These are phyloP conservation scores for Clonostachys byssicola DNA, from an alignment of 2,329 filamentous ascomycete genomes.

Conservation along the genomic window DNA sequence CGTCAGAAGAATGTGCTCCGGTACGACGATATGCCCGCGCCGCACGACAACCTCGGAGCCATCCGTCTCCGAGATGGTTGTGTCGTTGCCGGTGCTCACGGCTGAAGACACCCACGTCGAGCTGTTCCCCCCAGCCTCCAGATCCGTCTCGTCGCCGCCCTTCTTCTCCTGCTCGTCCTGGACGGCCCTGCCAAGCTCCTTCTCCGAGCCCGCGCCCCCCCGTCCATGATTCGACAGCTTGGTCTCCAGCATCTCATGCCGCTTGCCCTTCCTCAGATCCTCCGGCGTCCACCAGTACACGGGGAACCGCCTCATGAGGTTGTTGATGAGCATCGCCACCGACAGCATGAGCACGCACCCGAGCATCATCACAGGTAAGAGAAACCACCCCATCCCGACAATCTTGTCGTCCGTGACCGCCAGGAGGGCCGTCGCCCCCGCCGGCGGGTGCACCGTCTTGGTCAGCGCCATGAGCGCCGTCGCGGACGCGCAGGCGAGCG, in stretches of 20 bases:
- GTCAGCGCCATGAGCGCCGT: slow-evolving; percentile 65
- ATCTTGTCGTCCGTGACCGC: slow-evolving; percentile 56
- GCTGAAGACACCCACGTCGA: slow-evolving; percentile 3
- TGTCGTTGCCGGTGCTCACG: not conserved
- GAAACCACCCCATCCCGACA: slow-evolving; percentile 60
- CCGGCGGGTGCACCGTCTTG: slow-evolving; percentile 70
- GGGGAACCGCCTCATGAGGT: slow-evolving; percentile 63
- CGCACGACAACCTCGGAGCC: slow-evolving; percentile 24
- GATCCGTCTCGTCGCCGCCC: not conserved
- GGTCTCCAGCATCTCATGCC: not conserved
- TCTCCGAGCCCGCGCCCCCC: not conserved
- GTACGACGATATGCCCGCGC: slow-evolving; percentile 24
- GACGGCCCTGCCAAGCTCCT: not conserved
- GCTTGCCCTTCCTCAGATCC: slow-evolving; percentile 9
- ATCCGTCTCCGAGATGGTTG: slow-evolving; percentile 2
- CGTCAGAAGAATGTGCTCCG: slow-evolving; percentile 25
- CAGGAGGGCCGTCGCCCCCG: slow-evolving; percentile 68
- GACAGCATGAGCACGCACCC: slow-evolving; percentile 56
- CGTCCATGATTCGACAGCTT: too few relatives aligned
- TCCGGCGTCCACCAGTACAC: slow-evolving; percentile 65
- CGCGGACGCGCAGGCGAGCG: slow-evolving; percentile 59
- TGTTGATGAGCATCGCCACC: slow-evolving; percentile 63
- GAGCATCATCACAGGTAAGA: slow-evolving; percentile 60
- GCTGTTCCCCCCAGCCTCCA: slow-evolving; percentile 3
- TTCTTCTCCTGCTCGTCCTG: slow-evolving; percentile 4